Evolutionary conservation across 1,284 basidiomycete species (phyloP).

Genomic region (Tilletiaria anomala): DNA sequence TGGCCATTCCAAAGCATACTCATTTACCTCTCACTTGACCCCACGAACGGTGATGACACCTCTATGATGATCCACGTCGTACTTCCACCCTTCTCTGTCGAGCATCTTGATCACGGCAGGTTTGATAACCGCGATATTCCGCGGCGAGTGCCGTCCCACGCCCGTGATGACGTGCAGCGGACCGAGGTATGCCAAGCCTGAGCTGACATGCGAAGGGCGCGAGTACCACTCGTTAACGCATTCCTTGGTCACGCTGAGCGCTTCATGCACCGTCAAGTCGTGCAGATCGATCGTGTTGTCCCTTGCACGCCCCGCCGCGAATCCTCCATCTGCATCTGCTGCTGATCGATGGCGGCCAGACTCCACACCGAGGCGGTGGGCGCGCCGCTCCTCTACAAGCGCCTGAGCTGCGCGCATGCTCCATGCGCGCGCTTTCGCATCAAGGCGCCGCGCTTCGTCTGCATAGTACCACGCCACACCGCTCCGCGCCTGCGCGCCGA

Average conservation of each 20-base stretch:
- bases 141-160: slow-evolving; percentile 37
- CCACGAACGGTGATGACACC: slow-evolving; percentile 3
- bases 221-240: slow-evolving; percentile 31
- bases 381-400: slow-evolving; percentile 30
- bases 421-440: slow-evolving; percentile 36
- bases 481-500: not conserved
- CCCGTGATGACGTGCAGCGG: slow-evolving; percentile 40
- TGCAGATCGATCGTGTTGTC: slow-evolving; percentile 38
- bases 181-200: slow-evolving; percentile 1
- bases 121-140: slow-evolving; percentile 32
- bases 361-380: slow-evolving; percentile 1
- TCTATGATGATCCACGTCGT: slow-evolving; percentile 13
- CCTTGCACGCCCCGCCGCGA: too few species aligned
- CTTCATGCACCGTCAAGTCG: slow-evolving; percentile 37
- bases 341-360: too few species aligned
- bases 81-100: slow-evolving; percentile 34
- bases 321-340: too few species aligned
- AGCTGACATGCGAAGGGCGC: slow-evolving; percentile 3
- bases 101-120: slow-evolving; percentile 37
- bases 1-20: too few species aligned
- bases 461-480: slow-evolving; percentile 25
- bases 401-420: slow-evolving; percentile 32
- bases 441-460: slow-evolving; percentile 36
- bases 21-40: too few species aligned
- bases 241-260: slow-evolving; percentile 35